Base-by-base conservation (phyloP, 768 basidiomycete genomes). In the Pleurotus platypus region DNA sequence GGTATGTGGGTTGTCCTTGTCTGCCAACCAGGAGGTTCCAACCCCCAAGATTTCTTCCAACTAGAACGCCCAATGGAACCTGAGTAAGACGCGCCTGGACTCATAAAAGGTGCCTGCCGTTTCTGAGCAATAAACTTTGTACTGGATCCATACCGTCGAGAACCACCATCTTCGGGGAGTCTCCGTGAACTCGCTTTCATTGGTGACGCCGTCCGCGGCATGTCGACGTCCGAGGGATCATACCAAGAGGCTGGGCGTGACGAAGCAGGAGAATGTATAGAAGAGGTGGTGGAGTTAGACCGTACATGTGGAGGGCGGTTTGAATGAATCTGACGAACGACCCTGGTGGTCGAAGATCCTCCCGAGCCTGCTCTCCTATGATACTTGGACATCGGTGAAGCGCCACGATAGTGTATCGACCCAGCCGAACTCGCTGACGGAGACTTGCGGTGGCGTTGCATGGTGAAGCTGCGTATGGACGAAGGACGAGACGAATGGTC, bases 41-140 rank as follows among this genome's bases (percentile, higher is more conserved):
- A 72, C 0, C 92, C 92, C 92, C 92, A 94, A 5, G 87, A 83
- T 69, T 91, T 92, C 77, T 90, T 92, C 92, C 92, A 94, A 66
- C 88, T 88, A 18, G 87, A 85, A 27, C 85, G 82, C 30, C 87
- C 83, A 49, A 84, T 66, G 3, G 77, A 75, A 39, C 67, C 30
- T 35, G 30, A 35, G 30, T 35, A 75, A 15, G 69, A 75, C 11
- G 67, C 66, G 4, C 72, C 71, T 9, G 85, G 85, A 61, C 81
- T 86, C 62, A 75, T 72, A 67, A 91, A 90, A 1, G 90, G 86
- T 2, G 86, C 89, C 60, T 82, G 75, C 22, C 88, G 84, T 65
- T 94, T 93, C 69, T 94, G 91, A 5, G 89, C 91, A 30, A 93
- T 76, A 61, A 93, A 91, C 3, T 87, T 86, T 37, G 87, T 82